These are phyloP conservation scores for Alternaria sp. DNA, from an alignment of 2,329 filamentous ascomycete genomes.

Conservation along the genomic window DNA sequence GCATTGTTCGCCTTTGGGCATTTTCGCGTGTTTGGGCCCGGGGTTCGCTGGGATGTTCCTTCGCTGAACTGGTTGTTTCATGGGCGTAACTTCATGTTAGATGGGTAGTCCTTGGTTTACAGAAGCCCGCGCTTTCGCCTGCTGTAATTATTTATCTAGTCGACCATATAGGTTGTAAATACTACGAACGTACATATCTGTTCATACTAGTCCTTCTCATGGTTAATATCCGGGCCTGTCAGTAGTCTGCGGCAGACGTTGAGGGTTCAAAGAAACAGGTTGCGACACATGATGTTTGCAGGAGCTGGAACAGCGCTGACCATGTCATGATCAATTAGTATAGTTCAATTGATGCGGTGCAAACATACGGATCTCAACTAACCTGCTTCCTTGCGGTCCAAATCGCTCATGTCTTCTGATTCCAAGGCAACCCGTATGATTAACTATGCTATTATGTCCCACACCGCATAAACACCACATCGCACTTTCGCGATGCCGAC, in stretches of 20 bases:
- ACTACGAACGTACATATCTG: not conserved
- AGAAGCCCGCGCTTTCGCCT: not conserved
- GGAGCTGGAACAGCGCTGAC: not conserved
- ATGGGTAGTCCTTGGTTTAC: not conserved
- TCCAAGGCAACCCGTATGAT: not conserved
- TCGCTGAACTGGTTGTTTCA: slow-evolving; percentile 8
- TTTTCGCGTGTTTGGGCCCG: not conserved
- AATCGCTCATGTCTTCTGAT: not conserved
- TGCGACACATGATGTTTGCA: not conserved
- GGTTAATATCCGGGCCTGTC: too few relatives aligned
- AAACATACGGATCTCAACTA: not conserved
- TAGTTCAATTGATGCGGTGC: not conserved
- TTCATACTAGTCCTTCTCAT: not conserved
- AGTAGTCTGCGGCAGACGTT: not conserved
- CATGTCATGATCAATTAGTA: not conserved
- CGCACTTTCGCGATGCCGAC: not conserved
- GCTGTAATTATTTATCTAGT: slow-evolving; percentile 4
- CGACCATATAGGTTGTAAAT: slow-evolving; percentile 4
- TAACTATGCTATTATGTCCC: not conserved
- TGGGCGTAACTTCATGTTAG: slow-evolving; percentile 1
- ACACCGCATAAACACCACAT: not conserved
- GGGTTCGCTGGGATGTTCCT: slow-evolving; percentile 9
- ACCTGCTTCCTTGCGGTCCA: not conserved
- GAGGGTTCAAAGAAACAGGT: not conserved
- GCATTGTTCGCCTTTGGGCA: not conserved